Evolutionary conservation across 208 protist species (phyloP).

Genomic region (Trypanosoma avium): DNA sequence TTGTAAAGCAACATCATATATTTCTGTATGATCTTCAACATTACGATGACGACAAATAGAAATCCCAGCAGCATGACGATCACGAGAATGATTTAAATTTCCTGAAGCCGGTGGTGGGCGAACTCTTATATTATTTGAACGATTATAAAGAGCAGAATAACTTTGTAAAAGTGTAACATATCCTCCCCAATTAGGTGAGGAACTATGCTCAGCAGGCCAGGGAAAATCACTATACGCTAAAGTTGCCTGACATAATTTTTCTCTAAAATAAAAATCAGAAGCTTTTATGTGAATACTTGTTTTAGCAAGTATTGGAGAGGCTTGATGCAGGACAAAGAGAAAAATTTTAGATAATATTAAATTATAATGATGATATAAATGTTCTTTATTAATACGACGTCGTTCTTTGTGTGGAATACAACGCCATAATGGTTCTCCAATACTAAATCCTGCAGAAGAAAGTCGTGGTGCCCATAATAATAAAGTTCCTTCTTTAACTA

Average conservation of each 20-base stretch:
- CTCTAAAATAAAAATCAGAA: conserved; percentile 18
- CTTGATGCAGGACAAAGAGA: conserved; percentile 22
- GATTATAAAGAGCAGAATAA: conserved; percentile 28
- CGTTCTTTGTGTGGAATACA: conserved; percentile 36
- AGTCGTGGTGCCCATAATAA: conserved; percentile 54
- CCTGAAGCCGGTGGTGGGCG: not conserved
- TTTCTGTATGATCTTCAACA: conserved; percentile 27
- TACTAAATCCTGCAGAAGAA: conserved; percentile 44
- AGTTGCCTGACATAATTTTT: conserved; percentile 16
- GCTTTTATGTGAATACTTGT: conserved; percentile 5
- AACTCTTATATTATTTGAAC: conserved; percentile 17
- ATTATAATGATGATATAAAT: conserved; percentile 28
- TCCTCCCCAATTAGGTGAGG: conserved; percentile 26
- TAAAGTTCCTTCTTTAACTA: conserved; percentile 18
- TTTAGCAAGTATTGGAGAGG: conserved; percentile 7
- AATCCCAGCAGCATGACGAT: conserved; percentile 8
- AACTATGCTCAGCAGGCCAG: conserved; percentile 28
- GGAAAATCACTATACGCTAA: conserved; percentile 18
- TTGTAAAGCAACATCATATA: conserved; percentile 29
- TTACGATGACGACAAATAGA: conserved; percentile 29
- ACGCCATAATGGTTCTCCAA: conserved; percentile 59
- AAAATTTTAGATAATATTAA: conserved; percentile 19
- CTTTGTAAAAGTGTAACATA: conserved; percentile 27
- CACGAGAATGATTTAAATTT: not conserved
- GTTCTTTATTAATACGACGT: conserved; percentile 5